These are phyloP conservation scores for Chimonanthus praecox DNA, from an alignment of 164 flowering plant species.

Conservation along the genomic window DNA sequence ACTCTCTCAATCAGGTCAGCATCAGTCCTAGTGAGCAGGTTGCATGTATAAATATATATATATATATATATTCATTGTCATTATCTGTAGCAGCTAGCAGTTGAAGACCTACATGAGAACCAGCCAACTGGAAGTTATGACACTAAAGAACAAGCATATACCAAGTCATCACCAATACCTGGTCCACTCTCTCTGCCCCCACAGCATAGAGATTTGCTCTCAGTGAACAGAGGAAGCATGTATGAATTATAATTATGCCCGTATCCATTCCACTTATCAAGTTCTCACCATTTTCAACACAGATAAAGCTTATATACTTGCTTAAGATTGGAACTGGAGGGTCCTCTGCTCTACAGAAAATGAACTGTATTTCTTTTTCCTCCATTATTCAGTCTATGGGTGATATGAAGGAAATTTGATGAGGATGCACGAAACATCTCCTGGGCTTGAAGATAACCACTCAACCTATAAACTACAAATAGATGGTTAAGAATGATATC, in stretches of 20 bases:
- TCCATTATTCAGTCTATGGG: neutral
- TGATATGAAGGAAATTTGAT: neutral
- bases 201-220: neutral
- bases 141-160: neutral
- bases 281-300: neutral
- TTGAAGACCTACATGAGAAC: neutral
- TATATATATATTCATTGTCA: neutral
- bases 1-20: constrained; percentile 1
- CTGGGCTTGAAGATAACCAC: neutral
- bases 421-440: neutral
- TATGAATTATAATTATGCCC: neutral
- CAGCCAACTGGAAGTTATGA: neutral
- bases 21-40: neutral
- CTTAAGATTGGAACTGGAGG: neutral
- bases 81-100: neutral
- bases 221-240: neutral
- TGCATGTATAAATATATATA: neutral
- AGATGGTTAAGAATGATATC: neutral
- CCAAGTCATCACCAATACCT: neutral
- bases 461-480: neutral
- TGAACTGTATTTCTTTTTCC: neutral
- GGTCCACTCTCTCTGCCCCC: neutral
- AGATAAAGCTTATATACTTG: neutral
- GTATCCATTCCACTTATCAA: neutral
- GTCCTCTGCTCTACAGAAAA: neutral